These are phyloP conservation scores for Lichtheimia ramosa DNA, from an alignment of 371 early-diverging fungal genomes.

Conservation along the genomic window DNA sequence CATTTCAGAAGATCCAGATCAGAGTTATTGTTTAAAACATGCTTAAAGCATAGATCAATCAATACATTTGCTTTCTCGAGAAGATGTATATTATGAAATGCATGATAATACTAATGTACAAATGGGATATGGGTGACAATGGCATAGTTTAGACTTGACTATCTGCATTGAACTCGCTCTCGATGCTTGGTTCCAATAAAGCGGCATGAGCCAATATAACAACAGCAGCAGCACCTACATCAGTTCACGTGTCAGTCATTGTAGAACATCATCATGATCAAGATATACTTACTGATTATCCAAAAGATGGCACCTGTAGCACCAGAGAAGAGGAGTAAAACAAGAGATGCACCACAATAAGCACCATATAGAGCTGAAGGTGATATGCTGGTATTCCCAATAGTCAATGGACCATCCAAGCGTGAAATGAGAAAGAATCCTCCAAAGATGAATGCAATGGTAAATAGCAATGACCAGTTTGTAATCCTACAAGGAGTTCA, in stretches of 20 bases:
- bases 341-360: constrained; percentile 50
- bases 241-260: background rate
- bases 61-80: background rate
- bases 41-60: background rate
- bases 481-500: constrained; percentile 39
- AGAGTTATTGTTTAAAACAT: constrained; percentile 30
- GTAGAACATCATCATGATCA: background rate
- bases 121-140: no score
- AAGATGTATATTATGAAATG: background rate
- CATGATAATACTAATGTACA: no score
- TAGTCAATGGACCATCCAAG: constrained; percentile 46
- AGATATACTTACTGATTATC: constrained; percentile 51
- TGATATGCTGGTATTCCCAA: constrained; percentile 43
- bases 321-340: constrained; percentile 61
- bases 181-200: constrained; percentile 62
- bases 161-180: constrained; percentile 58
- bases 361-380: constrained; percentile 50
- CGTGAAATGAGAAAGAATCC: constrained; percentile 57
- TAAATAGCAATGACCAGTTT: constrained; percentile 55
- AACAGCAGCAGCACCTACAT: constrained; percentile 59
- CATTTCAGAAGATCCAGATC: constrained; percentile 33
- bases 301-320: constrained; percentile 66
- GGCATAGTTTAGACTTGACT: constrained; percentile 33
- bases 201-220: constrained; percentile 64
- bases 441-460: constrained; percentile 54